These are phyloP conservation scores for Penicillium argentinense DNA, from an alignment of 495 filamentous ascomycete species.

Conservation along the genomic window DNA sequence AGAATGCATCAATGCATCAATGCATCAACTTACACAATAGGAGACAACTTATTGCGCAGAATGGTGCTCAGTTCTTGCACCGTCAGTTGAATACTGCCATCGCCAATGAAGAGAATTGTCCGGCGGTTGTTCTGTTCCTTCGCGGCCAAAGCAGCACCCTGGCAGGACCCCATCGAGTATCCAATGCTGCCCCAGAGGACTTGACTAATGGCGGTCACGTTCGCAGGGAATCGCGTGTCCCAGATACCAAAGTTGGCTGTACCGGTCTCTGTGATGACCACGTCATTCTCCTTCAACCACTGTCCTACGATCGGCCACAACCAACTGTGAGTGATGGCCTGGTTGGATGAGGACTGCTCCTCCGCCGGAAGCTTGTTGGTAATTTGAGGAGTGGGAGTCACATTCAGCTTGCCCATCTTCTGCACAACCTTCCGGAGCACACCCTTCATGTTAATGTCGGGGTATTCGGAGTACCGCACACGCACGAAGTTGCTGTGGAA, in stretches of 20 bases:
- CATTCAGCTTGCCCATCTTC: conserved; percentile 55
- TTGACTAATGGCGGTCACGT: conserved; percentile 76
- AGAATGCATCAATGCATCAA: no score
- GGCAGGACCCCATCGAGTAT: conserved; percentile 75
- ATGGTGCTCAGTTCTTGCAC: conserved; percentile 86
- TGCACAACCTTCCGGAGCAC: conserved; percentile 76
- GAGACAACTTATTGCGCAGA: conserved; percentile 70
- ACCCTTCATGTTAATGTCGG: conserved; percentile 79
- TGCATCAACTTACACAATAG: conserved; percentile 76
- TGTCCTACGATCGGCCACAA: conserved; percentile 81
- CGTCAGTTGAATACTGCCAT: conserved; percentile 84
- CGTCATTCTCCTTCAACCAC: conserved; percentile 73
- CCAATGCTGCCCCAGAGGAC: conserved; percentile 90
- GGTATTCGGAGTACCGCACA: conserved; percentile 81
- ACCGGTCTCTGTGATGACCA: conserved; percentile 86
- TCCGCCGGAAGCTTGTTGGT: conserved; percentile 58
- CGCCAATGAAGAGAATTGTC: conserved; percentile 83
- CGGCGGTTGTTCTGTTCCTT: conserved; percentile 61
- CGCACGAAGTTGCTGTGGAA: conserved; percentile 77
- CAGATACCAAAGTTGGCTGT: conserved; percentile 89
- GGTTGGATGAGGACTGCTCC: conserved; percentile 46
- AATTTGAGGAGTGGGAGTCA: conserved; percentile 38
- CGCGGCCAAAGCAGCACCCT: conserved; percentile 71
- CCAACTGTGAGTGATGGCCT: conserved; percentile 77
- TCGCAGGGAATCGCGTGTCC: conserved; percentile 77